Evolutionary conservation across 2,329 filamentous ascomycete species (phyloP).

Genomic region (Fusarium decemcellulare): DNA sequence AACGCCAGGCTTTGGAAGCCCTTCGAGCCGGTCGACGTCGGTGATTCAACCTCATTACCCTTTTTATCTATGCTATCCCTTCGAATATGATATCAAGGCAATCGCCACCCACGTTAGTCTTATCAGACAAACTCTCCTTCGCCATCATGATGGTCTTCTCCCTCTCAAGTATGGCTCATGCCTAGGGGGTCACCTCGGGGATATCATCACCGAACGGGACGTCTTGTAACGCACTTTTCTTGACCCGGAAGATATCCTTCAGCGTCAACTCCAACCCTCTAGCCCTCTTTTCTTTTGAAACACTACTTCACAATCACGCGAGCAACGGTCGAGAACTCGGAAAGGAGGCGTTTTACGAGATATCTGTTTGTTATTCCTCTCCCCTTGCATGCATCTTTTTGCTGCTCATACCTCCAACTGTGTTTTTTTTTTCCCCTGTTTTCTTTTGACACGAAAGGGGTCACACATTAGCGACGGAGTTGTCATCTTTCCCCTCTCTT

Average conservation of each 20-base stretch:
- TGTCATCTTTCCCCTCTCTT: constrained; percentile 36
- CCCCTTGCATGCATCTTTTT: constrained; percentile 8
- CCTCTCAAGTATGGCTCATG: no score
- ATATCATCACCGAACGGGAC: no score
- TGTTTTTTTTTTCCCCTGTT: constrained; percentile 18
- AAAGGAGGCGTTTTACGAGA: constrained; percentile 36
- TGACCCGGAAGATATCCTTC: no score
- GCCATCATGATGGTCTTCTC: no score
- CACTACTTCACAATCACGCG: constrained; percentile 26
- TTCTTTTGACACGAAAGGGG: constrained; percentile 2
- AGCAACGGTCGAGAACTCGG: constrained; percentile 37
- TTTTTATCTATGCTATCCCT: not conserved
- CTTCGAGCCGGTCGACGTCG: constrained; percentile 50
- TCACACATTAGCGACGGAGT: constrained; percentile 58
- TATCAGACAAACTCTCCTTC: no score
- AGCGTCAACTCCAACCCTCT: not conserved
- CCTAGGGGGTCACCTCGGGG: no score
- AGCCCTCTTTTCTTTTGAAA: not conserved
- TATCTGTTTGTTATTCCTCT: constrained; percentile 18
- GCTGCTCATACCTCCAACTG: constrained; percentile 12
- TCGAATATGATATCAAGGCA: not conserved
- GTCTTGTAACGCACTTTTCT: no score
- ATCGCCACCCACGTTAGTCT: not conserved
- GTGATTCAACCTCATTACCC: constrained; percentile 27
- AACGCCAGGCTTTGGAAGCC: constrained; percentile 58